Evolutionary conservation across 2,329 filamentous ascomycete genomes (phyloP), one percentile per base, ranked within the genome.

Genomic region (Scleromitrula shiraiana): DNA sequence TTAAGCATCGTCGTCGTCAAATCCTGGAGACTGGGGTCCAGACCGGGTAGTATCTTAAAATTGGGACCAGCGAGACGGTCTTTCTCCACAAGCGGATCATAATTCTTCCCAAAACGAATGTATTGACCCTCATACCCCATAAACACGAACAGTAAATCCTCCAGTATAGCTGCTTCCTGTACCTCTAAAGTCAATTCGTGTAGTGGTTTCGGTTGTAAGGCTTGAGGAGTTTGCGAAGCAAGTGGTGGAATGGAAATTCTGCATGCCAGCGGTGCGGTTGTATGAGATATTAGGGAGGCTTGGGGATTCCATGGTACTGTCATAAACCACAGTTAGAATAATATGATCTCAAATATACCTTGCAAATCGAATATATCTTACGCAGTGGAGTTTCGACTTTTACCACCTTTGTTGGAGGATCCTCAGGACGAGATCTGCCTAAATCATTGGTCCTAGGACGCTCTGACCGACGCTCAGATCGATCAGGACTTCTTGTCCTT

Each of bases 41-140:
- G 74, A 1, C 91, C 91, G 1, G 85, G 77, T 6, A 87, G 70
- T 52, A 96, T 82, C 54, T 81, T 82, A 68, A 89, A 97, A 8
- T 74, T 70, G 1, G 93, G 93, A 0, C 93, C 93, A 5, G 83
- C 77, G 41, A 98, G 72, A 12, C 90, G 82, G 61, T 94, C 88
- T 60, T 91, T 88, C 68, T 98, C 93, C 43, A 88, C 81, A 3
- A 76, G 71, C 0, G 90, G 88, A 57, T 95, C 83, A 64, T 95
- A 97, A 7, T 78, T 77, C 56, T 88, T 85, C 50, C 77, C 78
- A 63, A 88, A 97, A 47, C 88, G 85, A 53, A 98, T 86, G 64
- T 97, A 97, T 65, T 95, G 89, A n/a, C 93, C 93, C 67, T 98
- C 93, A 55, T 89, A 95, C 20, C 93, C 93, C 90, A 98, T 96